Base-by-base conservation (phyloP, 345 rosid genomes). In the Salix udensis region DNA sequence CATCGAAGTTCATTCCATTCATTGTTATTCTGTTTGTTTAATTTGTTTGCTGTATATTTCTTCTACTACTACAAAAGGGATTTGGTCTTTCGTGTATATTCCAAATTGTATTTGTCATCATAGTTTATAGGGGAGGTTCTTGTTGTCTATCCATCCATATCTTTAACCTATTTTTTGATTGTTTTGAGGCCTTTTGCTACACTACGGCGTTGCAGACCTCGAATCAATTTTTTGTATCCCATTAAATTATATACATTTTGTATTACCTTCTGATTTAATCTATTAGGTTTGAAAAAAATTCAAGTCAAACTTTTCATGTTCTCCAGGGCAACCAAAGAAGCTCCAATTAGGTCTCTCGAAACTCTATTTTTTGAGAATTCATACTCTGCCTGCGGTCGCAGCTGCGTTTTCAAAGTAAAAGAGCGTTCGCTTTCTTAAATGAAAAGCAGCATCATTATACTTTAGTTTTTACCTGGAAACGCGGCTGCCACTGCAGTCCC, bases 181-280 rank as follows among this genome's bases (percentile, higher is more conserved):
- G 82, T n/a, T 70, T 79, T 40, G 68, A 11, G 75, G 75, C 48
- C 37, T 11, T 18, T 19, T 0, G 24, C 40, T 24, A 21, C 3
- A 4, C 28, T 9, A 21, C 64, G 9, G 58, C 13, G 67, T 9
- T n/a, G 37, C 75, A 66, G 34, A 36, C 74, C 71, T 28, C 73
- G 4, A 68, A 44, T 79, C 82, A 74, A 52, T 70, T 79, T 76
- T 75, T 72, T 76, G 70, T 31, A 65, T 76, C 72, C 18, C 76
- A 15, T 2, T 0, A 1, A 10, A 23, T 26, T 28, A 14, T n/a
- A 9, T 3, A 55, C 62, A 0, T 8, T 10, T 8, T 30, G 39
- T n/a, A 21, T 58, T 66, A 24, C 66, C 53, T 72, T 18, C 66
- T 53, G 4, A 65, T 31, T 73, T 61, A 13, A 14, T 71, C n/a